phyloP scores from a whole-genome alignment of 2,329 filamentous ascomycete species.

The Penicillium psychrosexuale region DNA sequence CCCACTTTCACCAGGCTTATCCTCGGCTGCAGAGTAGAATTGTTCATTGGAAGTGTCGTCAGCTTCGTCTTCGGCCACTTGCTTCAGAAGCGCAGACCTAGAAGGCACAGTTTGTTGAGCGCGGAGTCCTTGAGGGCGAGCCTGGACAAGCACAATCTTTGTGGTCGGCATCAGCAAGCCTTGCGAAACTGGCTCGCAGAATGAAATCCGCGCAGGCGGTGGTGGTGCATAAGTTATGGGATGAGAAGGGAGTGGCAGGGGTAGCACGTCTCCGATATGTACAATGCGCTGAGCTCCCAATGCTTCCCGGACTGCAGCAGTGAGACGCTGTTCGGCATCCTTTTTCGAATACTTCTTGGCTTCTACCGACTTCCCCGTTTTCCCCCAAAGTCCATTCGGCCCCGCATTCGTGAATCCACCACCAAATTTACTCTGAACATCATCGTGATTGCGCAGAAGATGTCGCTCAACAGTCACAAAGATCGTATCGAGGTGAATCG shows the following conservation, averaged over 20 bases:
- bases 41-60: conserved; percentile 86
- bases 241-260: conserved; percentile 72
- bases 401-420: conserved; percentile 52
- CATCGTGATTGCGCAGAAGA: conserved; percentile 72
- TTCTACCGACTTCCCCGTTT: conserved; percentile 30
- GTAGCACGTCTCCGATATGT: conserved; percentile 78
- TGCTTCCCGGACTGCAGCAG: conserved; percentile 68
- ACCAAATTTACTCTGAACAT: conserved; percentile 79
- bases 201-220: conserved; percentile 79
- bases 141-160: conserved; percentile 72
- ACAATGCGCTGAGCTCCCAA: conserved; percentile 71
- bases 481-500: conserved; percentile 76
- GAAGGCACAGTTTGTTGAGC: conserved; percentile 46
- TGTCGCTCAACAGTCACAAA: conserved; percentile 84
- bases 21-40: conserved; percentile 89
- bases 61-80: conserved; percentile 58
- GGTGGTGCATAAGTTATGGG: conserved; percentile 81
- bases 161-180: conserved; percentile 74
- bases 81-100: conserved; percentile 56
- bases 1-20: conserved; percentile 51
- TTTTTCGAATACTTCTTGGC: conserved; percentile 36
- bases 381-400: conserved; percentile 41
- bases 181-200: conserved; percentile 94
- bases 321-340: conserved; percentile 57
- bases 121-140: conserved; percentile 43